Base-by-base conservation (phyloP, 805 yeast genomes). In the Ascoidea tarda region DNA sequence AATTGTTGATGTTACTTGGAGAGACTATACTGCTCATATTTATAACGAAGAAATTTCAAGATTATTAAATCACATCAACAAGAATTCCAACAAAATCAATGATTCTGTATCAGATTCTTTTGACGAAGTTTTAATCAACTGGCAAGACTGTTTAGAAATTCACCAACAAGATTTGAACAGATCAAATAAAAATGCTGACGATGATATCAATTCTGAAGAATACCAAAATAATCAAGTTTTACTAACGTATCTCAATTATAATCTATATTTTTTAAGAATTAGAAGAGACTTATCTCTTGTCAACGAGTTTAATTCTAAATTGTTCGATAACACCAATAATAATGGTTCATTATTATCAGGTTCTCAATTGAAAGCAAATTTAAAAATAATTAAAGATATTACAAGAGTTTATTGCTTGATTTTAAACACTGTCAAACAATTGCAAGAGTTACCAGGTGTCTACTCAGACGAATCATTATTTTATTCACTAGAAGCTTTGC, bases 371-470 rank as follows among this genome's bases (percentile, higher is more conserved):
- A 6, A 21, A 50, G 4, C 46, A 54, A 50, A 44, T 49, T 31
- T 52, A 44, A 59, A 59, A 8, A 52, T 50, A 16, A 53, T 52
- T 47, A 57, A 57, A 53, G 82, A 80, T 57, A 62, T 69, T 5
- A 61, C 74, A 46, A 72, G 82, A 53, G 63, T 83, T 31, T 73
- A 72, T 54, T 77, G 75, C 28, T 69, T 74, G 6, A 72, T 87
- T 46, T 64, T 74, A 10, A 68, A 72, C 49, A 79, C 84, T 16
- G 63, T 83, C 44, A 67, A 66, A 3, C 83, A 82, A 58, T 67
- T 88, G 49, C 72, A 76, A 61, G 96, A 88, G 55, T 73, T 93
- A 51, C 96, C 97, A 0, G 98, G 98, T 72, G 96, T 91, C 16
- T 81, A 84, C 62, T 86, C 87, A 51, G 96, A 88, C 63, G 93